Percentiles rank a stretch among this genome's conserved stretches.
These are phyloP conservation scores for Aspergillus baeticus DNA, from an alignment of 495 filamentous ascomycete genomes.

Conservation along the genomic window DNA sequence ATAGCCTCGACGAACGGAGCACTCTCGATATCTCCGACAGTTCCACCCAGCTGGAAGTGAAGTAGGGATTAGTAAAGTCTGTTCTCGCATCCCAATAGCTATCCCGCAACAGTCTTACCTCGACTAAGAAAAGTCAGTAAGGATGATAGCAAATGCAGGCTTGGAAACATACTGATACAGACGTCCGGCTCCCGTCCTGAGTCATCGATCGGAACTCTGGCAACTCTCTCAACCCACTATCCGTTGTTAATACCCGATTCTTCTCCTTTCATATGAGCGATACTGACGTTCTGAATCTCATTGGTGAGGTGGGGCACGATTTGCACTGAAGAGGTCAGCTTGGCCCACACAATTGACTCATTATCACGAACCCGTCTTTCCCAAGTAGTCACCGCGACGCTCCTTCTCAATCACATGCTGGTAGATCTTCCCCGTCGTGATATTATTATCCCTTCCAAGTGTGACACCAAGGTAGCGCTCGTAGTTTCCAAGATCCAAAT, in stretches of 20 bases:
- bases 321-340: slow-evolving; percentile 60
- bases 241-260: background rate
- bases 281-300: slow-evolving; percentile 68
- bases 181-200: slow-evolving; percentile 80
- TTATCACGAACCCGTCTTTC: slow-evolving; percentile 70
- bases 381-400: slow-evolving; percentile 81
- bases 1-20: slow-evolving; percentile 88
- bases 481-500: slow-evolving; percentile 96
- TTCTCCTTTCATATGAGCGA: background rate
- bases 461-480: slow-evolving; percentile 77
- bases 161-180: slow-evolving; percentile 72
- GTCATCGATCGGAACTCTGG: slow-evolving; percentile 83
- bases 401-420: slow-evolving; percentile 79
- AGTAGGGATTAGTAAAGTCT: slow-evolving; percentile 10
- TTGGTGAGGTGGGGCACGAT: slow-evolving; percentile 90
- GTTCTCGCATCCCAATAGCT: too few relatives aligned
- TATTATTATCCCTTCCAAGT: slow-evolving; percentile 78
- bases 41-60: slow-evolving; percentile 54
- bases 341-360: slow-evolving; percentile 52
- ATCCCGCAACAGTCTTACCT: slow-evolving; percentile 12
- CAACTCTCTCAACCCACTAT: slow-evolving; percentile 80
- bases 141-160: background rate
- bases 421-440: slow-evolving; percentile 96
- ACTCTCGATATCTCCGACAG: slow-evolving; percentile 89
- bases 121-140: slow-evolving; percentile 9